These are phyloP conservation scores for Knoxdaviesia proteae DNA, from an alignment of 2,329 filamentous ascomycete species.

Conservation along the genomic window DNA sequence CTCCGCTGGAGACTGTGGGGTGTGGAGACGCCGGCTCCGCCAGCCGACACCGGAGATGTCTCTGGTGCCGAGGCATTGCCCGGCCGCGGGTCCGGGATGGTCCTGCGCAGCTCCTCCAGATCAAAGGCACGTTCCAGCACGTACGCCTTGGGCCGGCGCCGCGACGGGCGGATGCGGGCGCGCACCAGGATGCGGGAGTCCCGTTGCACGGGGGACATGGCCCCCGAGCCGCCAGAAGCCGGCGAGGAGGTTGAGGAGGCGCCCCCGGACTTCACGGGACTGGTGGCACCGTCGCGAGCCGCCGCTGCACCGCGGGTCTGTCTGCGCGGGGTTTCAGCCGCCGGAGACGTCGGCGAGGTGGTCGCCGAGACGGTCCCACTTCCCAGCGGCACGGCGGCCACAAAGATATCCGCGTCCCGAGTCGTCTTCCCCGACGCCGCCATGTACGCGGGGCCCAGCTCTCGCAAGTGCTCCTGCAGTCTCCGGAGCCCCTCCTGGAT, in stretches of 20 bases:
- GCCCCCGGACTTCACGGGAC: too few species aligned
- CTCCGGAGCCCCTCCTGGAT: conserved; percentile 4
- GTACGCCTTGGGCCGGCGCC: conserved; percentile 20
- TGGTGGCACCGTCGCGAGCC: too few species aligned
- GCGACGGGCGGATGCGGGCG: conserved; percentile 20
- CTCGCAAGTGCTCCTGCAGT: conserved; percentile 3
- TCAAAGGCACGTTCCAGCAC: conserved; percentile 29
- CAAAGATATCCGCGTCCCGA: conserved; percentile 2
- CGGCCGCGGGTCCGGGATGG: conserved; percentile 16
- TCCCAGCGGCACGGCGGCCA: conserved; percentile 1
- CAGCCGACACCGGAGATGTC: too few species aligned
- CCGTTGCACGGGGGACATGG: background rate
- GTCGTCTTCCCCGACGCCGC: background rate
- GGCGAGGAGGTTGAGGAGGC: too few species aligned
- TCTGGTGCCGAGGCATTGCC: too few species aligned
- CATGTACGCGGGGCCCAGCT: conserved; percentile 4
- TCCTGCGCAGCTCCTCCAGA: conserved; percentile 23
- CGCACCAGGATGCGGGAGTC: conserved; percentile 15
- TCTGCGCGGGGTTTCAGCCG: too few species aligned
- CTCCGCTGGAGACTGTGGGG: too few species aligned
- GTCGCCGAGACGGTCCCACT: background rate
- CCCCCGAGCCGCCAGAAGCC: too few species aligned
- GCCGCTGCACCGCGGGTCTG: too few species aligned
- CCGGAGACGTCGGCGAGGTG: too few species aligned
- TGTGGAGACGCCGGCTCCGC: too few species aligned